Evolutionary conservation across 2,329 filamentous ascomycete genomes (phyloP).

Genomic region (Domatiomyces globalis): DNA sequence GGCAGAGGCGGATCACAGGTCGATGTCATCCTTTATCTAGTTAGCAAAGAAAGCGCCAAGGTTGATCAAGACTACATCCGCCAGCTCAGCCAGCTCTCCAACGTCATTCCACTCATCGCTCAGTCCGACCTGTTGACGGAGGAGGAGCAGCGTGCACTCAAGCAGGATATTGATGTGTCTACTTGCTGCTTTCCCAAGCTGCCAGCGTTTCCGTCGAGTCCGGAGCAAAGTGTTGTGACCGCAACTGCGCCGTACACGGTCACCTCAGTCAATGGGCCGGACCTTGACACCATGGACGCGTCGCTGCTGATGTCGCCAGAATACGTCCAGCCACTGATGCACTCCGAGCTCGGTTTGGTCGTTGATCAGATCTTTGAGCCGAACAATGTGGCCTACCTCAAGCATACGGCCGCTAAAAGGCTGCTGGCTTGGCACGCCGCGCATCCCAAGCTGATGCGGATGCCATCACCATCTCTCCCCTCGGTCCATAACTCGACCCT

Average conservation of each 20-base stretch:
- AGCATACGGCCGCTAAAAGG: conserved; percentile 71
- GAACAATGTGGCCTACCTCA: conserved; percentile 65
- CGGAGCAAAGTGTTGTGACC: not conserved
- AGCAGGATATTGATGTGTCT: conserved; percentile 37
- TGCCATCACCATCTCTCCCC: conserved; percentile 14
- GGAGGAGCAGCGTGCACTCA: conserved; percentile 44
- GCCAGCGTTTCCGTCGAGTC: conserved; percentile 4
- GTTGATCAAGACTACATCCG: conserved; percentile 59
- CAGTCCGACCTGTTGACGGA: conserved; percentile 56
- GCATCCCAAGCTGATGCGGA: conserved; percentile 19
- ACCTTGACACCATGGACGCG: conserved; percentile 78
- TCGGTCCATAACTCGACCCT: conserved; percentile 18
- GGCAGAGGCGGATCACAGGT: conserved; percentile 72
- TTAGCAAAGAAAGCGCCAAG: conserved; percentile 54
- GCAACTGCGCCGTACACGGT: conserved; percentile 50
- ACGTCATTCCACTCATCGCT: conserved; percentile 69
- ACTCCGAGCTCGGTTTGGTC: conserved; percentile 58
- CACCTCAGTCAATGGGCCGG: conserved; percentile 57
- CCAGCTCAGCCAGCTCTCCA: conserved; percentile 57
- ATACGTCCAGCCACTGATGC: conserved; percentile 65
- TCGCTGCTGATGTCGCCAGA: conserved; percentile 85
- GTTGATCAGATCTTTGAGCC: conserved; percentile 63
- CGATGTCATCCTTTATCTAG: conserved; percentile 71
- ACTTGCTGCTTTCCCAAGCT: conserved; percentile 9
- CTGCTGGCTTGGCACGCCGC: conserved; percentile 54